A percentile compares a stretch with the other conserved stretches of the same genome.
These are phyloP conservation scores for Hericium rajendrae DNA, from an alignment of 768 basidiomycete genomes.

Conservation along the genomic window DNA sequence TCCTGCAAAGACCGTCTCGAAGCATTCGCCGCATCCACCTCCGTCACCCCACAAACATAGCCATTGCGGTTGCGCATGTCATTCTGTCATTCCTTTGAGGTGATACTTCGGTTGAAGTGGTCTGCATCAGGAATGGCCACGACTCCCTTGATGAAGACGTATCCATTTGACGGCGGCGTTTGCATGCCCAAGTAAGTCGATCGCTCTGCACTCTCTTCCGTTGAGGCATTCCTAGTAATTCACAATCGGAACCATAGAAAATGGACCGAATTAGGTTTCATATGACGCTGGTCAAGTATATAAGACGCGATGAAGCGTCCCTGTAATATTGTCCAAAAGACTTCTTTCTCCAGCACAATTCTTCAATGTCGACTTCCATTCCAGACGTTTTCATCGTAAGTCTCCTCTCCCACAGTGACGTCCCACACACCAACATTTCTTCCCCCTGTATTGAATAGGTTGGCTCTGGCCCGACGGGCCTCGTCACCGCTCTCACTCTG, in stretches of 20 bases:
- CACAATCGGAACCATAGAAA: background rate
- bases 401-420: background rate
- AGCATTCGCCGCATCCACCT: no score
- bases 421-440: background rate
- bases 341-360: background rate
- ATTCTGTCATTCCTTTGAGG: no score
- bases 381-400: background rate
- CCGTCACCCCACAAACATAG: no score
- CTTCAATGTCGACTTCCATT: background rate
- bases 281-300: background rate
- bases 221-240: background rate
- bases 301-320: background rate
- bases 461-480: conserved; percentile 5
- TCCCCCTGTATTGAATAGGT: background rate
- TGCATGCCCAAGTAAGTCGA: no score
- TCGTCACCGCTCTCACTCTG: conserved; percentile 3
- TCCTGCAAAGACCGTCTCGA: no score
- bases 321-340: background rate
- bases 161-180: no score
- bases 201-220: background rate
- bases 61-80: no score
- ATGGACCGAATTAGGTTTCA: background rate
- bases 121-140: no score
- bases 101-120: no score
- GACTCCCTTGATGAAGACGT: no score